These are phyloP conservation scores for Zarea fungicola DNA, from an alignment of 2,329 filamentous ascomycete genomes.

Conservation along the genomic window DNA sequence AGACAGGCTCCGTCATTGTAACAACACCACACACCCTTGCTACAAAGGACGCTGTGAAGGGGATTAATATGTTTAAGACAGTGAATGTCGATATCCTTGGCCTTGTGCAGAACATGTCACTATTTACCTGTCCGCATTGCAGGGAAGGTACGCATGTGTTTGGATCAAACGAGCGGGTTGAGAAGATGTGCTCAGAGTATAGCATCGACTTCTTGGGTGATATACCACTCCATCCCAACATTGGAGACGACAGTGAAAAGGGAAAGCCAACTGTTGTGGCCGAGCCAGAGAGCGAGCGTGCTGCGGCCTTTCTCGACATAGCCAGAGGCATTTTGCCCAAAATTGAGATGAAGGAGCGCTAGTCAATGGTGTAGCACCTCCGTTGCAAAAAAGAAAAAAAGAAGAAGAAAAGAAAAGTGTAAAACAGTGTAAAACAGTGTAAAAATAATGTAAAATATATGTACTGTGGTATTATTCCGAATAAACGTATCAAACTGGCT, in stretches of 20 bases:
- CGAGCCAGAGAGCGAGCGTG: constrained; percentile 70
- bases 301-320: constrained; percentile 66
- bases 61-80: constrained; percentile 87
- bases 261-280: constrained; percentile 88
- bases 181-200: constrained; percentile 63
- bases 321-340: constrained; percentile 50
- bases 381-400: no score
- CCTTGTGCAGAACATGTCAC: constrained; percentile 87
- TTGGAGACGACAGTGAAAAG: constrained; percentile 80
- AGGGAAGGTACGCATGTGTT: constrained; percentile 71
- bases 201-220: constrained; percentile 79
- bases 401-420: constrained; percentile 12
- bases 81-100: constrained; percentile 77
- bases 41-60: constrained; percentile 85
- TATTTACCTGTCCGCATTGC: constrained; percentile 77
- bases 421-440: constrained; percentile 10
- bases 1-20: constrained; percentile 71
- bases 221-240: constrained; percentile 78
- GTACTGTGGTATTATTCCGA: neutral
- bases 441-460: constrained; percentile 1
- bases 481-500: neutral
- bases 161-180: constrained; percentile 60
- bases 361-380: constrained; percentile 1
- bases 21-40: constrained; percentile 93
- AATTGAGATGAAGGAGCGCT: constrained; percentile 29